Evolutionary conservation across 2,329 filamentous ascomycete species (phyloP).

Genomic region (Aspergillus viridinutans): DNA sequence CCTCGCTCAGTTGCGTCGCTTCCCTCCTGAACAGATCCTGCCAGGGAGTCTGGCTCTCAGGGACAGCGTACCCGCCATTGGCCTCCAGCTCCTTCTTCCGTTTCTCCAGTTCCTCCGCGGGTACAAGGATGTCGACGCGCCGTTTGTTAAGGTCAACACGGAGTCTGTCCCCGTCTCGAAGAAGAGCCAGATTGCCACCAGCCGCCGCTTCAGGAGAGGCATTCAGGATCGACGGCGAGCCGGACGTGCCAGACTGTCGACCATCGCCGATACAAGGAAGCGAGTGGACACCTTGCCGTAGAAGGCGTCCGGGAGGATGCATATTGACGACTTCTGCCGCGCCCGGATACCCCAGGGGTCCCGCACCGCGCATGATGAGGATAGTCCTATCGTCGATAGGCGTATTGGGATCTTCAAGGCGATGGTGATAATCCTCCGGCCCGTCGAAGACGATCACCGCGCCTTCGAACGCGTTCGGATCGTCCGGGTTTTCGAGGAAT

Average conservation of each 20-base stretch:
- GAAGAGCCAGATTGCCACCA: conserved; percentile 51
- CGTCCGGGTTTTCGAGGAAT: conserved; percentile 45
- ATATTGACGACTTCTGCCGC: conserved; percentile 53
- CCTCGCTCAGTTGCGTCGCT: conserved; percentile 43
- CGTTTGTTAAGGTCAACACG: conserved; percentile 49
- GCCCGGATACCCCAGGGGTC: conserved; percentile 49
- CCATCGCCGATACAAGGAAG: conserved; percentile 54
- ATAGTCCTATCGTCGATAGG: conserved; percentile 43
- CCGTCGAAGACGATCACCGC: conserved; percentile 49
- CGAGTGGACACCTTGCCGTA: conserved; percentile 45
- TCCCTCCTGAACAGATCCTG: conserved; percentile 49
- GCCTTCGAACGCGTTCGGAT: conserved; percentile 48
- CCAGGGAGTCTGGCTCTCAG: conserved; percentile 48
- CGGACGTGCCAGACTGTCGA: conserved; percentile 53
- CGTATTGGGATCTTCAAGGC: conserved; percentile 39
- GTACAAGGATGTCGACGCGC: conserved; percentile 47
- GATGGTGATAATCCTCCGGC: conserved; percentile 46
- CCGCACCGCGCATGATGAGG: conserved; percentile 48
- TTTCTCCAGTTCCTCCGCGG: conserved; percentile 39
- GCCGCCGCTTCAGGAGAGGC: conserved; percentile 53
- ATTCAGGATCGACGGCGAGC: conserved; percentile 54
- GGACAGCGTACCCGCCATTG: conserved; percentile 35
- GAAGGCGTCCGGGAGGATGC: conserved; percentile 44
- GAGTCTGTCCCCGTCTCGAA: conserved; percentile 48
- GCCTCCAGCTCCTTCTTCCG: conserved; percentile 38